Percentiles rank a stretch among this genome's conserved stretches.
Evolutionary conservation across 805 yeast species (phyloP).

Genomic region (Blastobotrys americana): DNA sequence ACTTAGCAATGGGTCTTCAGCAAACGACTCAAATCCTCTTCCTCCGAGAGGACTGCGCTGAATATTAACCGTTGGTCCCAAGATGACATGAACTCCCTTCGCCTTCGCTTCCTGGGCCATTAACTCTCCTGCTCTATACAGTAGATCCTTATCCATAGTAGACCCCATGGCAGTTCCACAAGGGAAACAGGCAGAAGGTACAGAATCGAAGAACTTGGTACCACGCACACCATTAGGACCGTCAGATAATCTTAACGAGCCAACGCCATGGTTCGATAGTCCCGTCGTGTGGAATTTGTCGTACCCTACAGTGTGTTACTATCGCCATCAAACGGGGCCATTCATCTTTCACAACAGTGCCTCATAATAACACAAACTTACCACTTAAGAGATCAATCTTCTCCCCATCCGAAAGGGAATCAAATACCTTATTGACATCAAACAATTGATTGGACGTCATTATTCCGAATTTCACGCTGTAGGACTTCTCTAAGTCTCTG

Average conservation of each 20-base stretch:
- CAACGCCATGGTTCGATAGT: constrained; percentile 37
- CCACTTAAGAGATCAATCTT: constrained; percentile 1
- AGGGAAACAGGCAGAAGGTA: constrained; percentile 52
- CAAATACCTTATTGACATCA: not conserved
- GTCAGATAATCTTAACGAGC: constrained; percentile 43
- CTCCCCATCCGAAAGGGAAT: not conserved
- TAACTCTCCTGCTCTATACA: constrained; percentile 41
- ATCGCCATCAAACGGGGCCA: not conserved
- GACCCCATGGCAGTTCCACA: constrained; percentile 55
- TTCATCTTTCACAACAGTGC: too few relatives aligned
- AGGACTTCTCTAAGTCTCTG: too few relatives aligned
- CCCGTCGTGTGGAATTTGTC: constrained; percentile 47
- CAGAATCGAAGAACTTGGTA: constrained; percentile 44
- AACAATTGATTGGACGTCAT: too few relatives aligned
- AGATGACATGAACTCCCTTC: constrained; percentile 44
- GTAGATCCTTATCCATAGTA: constrained; percentile 45
- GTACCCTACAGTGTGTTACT: constrained; percentile 19
- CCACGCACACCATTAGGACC: constrained; percentile 64
- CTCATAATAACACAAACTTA: not conserved
- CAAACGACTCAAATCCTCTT: constrained; percentile 53
- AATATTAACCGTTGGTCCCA: constrained; percentile 48
- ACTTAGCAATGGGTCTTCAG: constrained; percentile 50
- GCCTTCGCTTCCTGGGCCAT: constrained; percentile 49
- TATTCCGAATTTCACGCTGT: too few relatives aligned
- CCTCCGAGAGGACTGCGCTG: constrained; percentile 55